phyloP scores from a whole-genome alignment of 2,329 filamentous ascomycete species.

The Phyllosticta citribraziliensis region DNA sequence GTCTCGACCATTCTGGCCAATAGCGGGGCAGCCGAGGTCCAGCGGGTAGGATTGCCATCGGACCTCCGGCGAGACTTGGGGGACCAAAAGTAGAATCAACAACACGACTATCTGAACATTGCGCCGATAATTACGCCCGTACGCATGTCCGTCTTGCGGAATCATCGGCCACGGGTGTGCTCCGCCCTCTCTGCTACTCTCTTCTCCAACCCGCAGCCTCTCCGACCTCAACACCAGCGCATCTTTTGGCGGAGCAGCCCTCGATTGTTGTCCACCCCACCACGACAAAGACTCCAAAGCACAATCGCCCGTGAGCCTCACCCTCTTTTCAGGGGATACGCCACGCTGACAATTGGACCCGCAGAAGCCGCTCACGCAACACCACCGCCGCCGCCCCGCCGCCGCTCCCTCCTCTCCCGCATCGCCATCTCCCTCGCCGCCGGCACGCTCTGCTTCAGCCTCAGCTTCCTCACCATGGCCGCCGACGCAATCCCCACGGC shows the following conservation, averaged over 20 bases:
- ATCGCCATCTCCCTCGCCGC: slow-evolving; percentile 38
- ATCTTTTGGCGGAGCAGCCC: background rate
- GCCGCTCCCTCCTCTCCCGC: slow-evolving; percentile 20
- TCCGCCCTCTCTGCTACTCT: background rate
- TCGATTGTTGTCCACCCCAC: background rate
- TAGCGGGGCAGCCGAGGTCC: no score
- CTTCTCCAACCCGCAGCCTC: background rate
- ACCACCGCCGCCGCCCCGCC: background rate
- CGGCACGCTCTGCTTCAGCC: slow-evolving; percentile 37
- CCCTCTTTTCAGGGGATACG: background rate
- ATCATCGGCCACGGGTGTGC: background rate
- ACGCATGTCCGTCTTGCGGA: background rate
- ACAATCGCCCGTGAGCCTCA: background rate
- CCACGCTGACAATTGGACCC: background rate
- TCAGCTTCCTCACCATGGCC: slow-evolving; percentile 51
- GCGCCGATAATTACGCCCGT: background rate
- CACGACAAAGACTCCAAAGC: background rate
- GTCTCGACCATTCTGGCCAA: no score
- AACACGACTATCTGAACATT: background rate
- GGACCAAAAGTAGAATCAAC: background rate
- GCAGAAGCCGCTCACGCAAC: background rate
- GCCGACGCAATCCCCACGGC: slow-evolving; percentile 43
- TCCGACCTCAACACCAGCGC: background rate
- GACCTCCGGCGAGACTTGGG: background rate
- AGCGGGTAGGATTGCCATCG: background rate